phyloP scores from a whole-genome alignment of 148 eudicot species.

The Pharnaceum exiguum region DNA sequence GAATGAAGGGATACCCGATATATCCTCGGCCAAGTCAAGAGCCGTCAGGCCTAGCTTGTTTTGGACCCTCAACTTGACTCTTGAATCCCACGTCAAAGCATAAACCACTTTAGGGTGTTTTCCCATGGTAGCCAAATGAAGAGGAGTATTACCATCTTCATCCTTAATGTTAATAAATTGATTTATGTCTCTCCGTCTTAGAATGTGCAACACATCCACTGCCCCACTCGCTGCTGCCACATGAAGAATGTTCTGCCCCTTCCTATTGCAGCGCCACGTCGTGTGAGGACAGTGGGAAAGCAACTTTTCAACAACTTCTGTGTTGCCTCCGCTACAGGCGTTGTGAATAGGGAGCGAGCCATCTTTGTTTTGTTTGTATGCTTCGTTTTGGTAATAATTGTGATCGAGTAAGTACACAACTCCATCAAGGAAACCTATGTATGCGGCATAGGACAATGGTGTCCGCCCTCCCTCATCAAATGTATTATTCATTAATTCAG shows the following conservation, averaged over 20 bases:
- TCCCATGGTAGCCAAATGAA: conserved; percentile 26
- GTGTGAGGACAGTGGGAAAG: not conserved
- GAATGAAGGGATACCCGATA: conserved; percentile 16
- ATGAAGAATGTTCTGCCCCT: conserved; percentile 27
- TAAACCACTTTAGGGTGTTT: conserved; percentile 22
- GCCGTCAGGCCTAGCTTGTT: conserved; percentile 14
- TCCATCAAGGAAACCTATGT: conserved; percentile 20
- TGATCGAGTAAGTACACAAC: conserved; percentile 9
- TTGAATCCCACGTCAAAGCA: conserved; percentile 12
- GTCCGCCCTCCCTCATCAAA: conserved; percentile 11
- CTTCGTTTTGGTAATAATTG: not conserved
- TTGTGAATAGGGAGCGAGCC: conserved; percentile 24
- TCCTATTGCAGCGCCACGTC: not conserved
- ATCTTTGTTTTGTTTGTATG: conserved; percentile 11
- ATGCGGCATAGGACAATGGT: conserved; percentile 28
- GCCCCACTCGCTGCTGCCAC: conserved; percentile 22
- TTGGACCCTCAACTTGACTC: conserved; percentile 1
- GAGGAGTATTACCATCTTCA: conserved; percentile 26
- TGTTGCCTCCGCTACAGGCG: conserved; percentile 20
- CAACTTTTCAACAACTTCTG: conserved; percentile 3
- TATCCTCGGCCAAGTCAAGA: conserved; percentile 22
- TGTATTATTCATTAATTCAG: not conserved
- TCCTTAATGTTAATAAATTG: conserved; percentile 23
- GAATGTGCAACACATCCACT: conserved; percentile 11
- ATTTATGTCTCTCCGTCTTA: not conserved